Percentiles rank a stretch among this genome's conserved stretches.
These are phyloP conservation scores for Leishmania tropica DNA, from an alignment of 208 protist species.

Conservation along the genomic window DNA sequence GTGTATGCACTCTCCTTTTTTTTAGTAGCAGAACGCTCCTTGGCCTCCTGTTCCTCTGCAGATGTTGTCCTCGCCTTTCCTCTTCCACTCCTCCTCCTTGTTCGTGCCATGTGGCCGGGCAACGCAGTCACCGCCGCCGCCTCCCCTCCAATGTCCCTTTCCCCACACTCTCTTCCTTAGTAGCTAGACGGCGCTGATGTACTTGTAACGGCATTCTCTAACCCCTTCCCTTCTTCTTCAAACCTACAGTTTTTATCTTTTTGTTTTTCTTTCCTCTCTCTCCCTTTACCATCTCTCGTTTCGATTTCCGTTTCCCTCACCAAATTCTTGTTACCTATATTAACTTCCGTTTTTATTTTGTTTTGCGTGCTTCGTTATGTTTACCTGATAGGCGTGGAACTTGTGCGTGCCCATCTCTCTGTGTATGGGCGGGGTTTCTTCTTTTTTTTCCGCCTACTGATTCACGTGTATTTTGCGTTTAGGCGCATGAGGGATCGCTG, in stretches of 20 bases:
- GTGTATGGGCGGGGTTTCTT: too few species aligned
- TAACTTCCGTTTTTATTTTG: not conserved
- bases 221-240: not conserved
- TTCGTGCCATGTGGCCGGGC: not conserved
- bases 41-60: not conserved
- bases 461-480: not conserved
- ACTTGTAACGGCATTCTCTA: not conserved
- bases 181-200: not conserved
- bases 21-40: not conserved
- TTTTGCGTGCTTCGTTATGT: not conserved
- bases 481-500: not conserved
- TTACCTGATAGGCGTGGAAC: not conserved
- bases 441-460: not conserved
- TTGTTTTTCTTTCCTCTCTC: not conserved
- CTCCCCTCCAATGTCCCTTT: not conserved
- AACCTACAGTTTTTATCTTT: not conserved
- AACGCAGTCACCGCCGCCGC: too few species aligned
- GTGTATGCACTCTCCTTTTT: not conserved
- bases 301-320: not conserved
- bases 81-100: not conserved
- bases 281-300: not conserved
- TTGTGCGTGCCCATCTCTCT: too few species aligned
- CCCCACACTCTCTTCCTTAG: not conserved
- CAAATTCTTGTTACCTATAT: not conserved
- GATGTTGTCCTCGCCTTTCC: not conserved